These are phyloP conservation scores for Fusarium burgessii DNA, from an alignment of 2,329 filamentous ascomycete genomes.

Conservation along the genomic window DNA sequence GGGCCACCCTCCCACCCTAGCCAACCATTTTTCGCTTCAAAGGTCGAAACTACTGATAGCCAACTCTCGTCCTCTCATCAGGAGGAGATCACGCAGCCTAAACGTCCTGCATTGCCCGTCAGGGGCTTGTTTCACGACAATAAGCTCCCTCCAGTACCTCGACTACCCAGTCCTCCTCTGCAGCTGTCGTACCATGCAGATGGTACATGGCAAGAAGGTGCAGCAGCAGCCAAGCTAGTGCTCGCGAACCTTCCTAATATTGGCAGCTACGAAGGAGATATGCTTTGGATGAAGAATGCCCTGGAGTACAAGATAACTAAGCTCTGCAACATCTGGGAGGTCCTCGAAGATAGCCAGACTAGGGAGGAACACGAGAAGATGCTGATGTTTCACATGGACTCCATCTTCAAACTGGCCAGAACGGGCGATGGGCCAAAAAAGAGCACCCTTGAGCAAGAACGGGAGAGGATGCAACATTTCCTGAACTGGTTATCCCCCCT, in stretches of 20 bases:
- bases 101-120: neutral
- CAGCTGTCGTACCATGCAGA: neutral
- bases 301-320: neutral
- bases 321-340: neutral
- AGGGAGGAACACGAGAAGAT: neutral
- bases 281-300: neutral
- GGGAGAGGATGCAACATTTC: neutral
- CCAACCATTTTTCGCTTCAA: neutral
- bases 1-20: too few relatives aligned
- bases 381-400: neutral
- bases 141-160: neutral
- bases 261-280: neutral
- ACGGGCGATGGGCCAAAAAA: neutral
- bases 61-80: neutral
- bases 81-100: neutral
- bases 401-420: neutral
- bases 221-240: neutral
- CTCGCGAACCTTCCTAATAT: neutral
- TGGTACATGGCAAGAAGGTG: neutral
- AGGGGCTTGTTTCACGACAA: neutral
- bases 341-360: too few relatives aligned
- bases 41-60: neutral
- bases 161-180: neutral
- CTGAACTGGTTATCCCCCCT: neutral
- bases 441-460: neutral